Percentiles rank a stretch among this genome's conserved stretches.
Evolutionary conservation across 176 grass and related monocot genomes (phyloP).

Genomic region (Hsuehochloa calcarea): DNA sequence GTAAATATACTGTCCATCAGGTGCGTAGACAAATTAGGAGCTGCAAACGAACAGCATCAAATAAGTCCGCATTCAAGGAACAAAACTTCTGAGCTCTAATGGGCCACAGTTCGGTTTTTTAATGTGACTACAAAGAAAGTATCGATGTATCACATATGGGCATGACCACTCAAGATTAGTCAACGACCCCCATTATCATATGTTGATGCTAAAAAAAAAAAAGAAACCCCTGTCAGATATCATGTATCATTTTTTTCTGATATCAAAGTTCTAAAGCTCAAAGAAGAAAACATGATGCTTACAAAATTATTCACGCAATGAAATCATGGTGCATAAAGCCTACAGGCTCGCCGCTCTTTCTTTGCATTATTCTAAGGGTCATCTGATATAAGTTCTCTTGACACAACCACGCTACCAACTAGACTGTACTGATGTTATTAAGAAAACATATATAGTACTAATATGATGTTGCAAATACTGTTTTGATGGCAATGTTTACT

Average conservation of each 20-base stretch:
- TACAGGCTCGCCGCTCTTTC: neutral
- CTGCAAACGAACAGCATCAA: neutral
- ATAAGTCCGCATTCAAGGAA: neutral
- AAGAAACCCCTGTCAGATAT: neutral
- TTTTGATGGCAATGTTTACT: neutral
- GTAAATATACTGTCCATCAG: neutral
- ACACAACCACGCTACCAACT: conserved; percentile 8
- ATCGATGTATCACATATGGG: neutral
- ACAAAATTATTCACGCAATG: neutral
- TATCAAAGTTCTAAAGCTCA: neutral
- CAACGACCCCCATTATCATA: neutral
- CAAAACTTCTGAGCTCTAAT: neutral
- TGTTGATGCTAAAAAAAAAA: neutral
- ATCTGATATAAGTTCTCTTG: conserved; percentile 9
- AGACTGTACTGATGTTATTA: neutral
- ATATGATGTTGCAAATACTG: neutral
- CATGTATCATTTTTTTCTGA: neutral
- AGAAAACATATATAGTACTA: neutral
- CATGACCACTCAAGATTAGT: neutral
- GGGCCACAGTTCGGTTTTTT: neutral
- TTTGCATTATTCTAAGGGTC: neutral
- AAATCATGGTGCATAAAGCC: neutral
- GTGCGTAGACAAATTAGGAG: neutral
- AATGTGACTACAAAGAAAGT: neutral
- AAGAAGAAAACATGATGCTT: neutral